Conservation (phyloP, 176 grass and related monocot genomes). For the Aegilops umbellulata region DNA sequence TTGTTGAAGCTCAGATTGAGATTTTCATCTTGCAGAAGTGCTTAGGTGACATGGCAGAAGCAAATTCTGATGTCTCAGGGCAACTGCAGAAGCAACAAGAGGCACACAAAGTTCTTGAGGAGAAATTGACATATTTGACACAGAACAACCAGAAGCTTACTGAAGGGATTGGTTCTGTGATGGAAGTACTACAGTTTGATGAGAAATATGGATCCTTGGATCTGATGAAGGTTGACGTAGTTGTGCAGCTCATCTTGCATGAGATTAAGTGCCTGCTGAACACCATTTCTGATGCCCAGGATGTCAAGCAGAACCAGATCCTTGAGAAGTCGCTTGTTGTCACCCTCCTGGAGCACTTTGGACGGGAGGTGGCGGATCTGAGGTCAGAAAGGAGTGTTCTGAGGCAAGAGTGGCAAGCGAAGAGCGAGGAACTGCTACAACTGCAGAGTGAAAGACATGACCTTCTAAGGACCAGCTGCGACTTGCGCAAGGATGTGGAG, state of each 20-base stretch:
- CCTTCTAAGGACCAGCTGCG: conserved; percentile 42
- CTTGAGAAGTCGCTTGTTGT: conserved; percentile 91
- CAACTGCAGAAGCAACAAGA: conserved; percentile 44
- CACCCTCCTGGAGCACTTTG: conserved; percentile 91
- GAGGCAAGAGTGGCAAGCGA: conserved; percentile 55
- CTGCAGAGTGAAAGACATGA: conserved; percentile 52
- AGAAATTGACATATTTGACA: conserved; percentile 33
- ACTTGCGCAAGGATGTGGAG: conserved; percentile 61
- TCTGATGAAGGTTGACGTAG: conserved; percentile 74
- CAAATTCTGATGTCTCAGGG: conserved; percentile 38
- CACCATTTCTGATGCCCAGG: conserved; percentile 74
- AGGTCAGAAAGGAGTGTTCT: conserved; percentile 68
- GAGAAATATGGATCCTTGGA: conserved; percentile 73
- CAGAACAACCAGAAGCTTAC: conserved; percentile 56
- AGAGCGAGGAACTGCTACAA: conserved; percentile 52
- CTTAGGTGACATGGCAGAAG: conserved; percentile 65
- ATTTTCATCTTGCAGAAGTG: conserved; percentile 78
- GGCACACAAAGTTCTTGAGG: conserved; percentile 33
- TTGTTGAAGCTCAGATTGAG: conserved; percentile 62
- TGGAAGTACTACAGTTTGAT: conserved; percentile 71
- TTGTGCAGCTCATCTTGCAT: conserved; percentile 90
- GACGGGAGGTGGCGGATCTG: conserved; percentile 74
- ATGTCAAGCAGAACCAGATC: conserved; percentile 75
- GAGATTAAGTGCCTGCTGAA: conserved; percentile 76
- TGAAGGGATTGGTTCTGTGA: conserved; percentile 62